Conservation (phyloP, 2,329 filamentous ascomycete species). For the Colletotrichum chlorophyti region DNA sequence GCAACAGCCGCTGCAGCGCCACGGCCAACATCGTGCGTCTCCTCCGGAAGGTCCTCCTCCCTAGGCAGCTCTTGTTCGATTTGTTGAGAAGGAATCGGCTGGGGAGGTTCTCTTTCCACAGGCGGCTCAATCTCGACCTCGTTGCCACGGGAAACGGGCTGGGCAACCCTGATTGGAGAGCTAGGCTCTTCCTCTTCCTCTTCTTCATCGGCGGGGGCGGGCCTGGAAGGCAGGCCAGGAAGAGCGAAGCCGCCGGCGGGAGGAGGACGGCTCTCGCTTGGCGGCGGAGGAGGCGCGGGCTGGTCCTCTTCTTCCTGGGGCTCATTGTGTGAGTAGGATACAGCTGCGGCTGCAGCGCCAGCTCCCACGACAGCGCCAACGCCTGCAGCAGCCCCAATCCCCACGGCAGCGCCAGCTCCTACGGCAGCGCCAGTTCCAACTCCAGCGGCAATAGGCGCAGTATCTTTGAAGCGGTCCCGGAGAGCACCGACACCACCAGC, state of each 20-base stretch:
- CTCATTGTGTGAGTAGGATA: constrained; percentile 39
- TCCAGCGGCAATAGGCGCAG: constrained; percentile 69
- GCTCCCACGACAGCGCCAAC: too few relatives aligned
- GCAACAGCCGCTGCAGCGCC: constrained; percentile 64
- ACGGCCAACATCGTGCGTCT: constrained; percentile 64
- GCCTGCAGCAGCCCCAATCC: too few relatives aligned
- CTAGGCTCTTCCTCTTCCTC: constrained; percentile 65
- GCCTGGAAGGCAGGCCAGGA: constrained; percentile 74
- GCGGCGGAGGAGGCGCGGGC: constrained; percentile 57
- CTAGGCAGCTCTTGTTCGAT: constrained; percentile 67
- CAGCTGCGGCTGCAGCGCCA: too few relatives aligned
- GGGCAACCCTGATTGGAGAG: constrained; percentile 85
- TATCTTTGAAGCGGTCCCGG: constrained; percentile 82
- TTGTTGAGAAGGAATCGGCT: constrained; percentile 68
- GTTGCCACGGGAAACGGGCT: constrained; percentile 76
- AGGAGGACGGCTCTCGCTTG: constrained; percentile 69
- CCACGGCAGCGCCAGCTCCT: constrained; percentile 51
- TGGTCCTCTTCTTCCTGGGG: constrained; percentile 44
- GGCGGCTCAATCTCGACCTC: constrained; percentile 59
- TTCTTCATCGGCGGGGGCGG: constrained; percentile 60
- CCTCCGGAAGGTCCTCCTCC: constrained; percentile 68
- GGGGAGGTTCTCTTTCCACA: constrained; percentile 57
- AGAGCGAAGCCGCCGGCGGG: constrained; percentile 79
- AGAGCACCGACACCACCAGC: constrained; percentile 75
- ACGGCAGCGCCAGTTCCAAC: constrained; percentile 39